Base-by-base conservation (phyloP, 108 stramenopile genomes). In the Cyclotella cryptica region DNA sequence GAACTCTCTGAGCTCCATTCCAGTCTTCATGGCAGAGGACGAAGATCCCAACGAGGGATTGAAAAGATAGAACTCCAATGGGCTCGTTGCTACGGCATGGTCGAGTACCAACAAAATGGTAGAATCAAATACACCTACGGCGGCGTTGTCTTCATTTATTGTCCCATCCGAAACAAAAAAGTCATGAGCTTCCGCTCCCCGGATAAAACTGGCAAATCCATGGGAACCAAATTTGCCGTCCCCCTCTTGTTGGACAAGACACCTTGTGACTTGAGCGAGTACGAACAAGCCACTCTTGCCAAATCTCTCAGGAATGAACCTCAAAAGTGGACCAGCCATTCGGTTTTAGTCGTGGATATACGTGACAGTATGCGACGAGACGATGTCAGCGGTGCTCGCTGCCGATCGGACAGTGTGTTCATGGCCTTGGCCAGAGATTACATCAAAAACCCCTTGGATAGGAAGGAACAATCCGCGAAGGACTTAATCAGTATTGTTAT, bases 291-390 rank as follows among this genome's bases (percentile, higher is more conserved):
- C 40, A 6, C 13, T 17, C 22, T 46, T 19, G 39, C 40, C 40
- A 75, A 64, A 53, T 4, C 0, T 51, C n/a, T 39, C 30, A 22
- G 3, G 61, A 63, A 47, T 9, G 49, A 10, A 42, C 28, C 45
- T 28, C 47, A 47, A 5, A 49, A 67, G 47, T 88, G 84, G 84
- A 85, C 66, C 17, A 78, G 76, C 43, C 84, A 89, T 66, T 75
- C 84, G 0, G 86, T 89, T 0, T 39, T 87, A 27, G 78, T 89
- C 22, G 84, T 89, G 42, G 88, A 89, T 66, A 87, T 83, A 75
- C 58, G 53, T 41, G 88, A 84, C 12, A 77, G 74, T 30, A 89
- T 89, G 86, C 53, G 80, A 52, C 22, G 44, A 9, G 77, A 83
- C 64, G 86, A 89, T 64, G 84, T 89, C 0, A 72, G 74, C 66